These are phyloP conservation scores for Trichoderma guizhouense DNA, from an alignment of 2,329 filamentous ascomycete genomes.

Conservation along the genomic window DNA sequence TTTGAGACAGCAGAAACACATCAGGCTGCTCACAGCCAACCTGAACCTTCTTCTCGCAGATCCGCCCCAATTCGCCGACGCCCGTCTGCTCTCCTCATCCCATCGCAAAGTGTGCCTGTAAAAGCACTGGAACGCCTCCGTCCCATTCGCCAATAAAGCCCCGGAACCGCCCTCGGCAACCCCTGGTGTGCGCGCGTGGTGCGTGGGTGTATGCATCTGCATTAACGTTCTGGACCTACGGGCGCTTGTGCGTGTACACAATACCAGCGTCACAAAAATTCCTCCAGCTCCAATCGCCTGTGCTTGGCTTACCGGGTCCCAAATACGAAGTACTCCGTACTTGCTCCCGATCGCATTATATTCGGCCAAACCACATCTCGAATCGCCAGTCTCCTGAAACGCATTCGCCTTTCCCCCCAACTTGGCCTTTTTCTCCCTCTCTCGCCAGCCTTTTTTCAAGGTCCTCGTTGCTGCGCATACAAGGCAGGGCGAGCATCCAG, in stretches of 20 bases:
- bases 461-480: constrained; percentile 5
- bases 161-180: constrained; percentile 21
- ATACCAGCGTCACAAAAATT: background rate
- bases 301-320: background rate
- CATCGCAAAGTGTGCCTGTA: constrained; percentile 6
- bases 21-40: background rate
- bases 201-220: constrained; percentile 19
- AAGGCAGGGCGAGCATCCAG: background rate
- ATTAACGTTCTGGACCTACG: constrained; percentile 20
- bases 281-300: constrained; percentile 2
- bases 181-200: constrained; percentile 19
- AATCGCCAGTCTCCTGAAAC: constrained; percentile 21
- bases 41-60: background rate
- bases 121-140: constrained; percentile 13
- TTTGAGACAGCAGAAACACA: background rate
- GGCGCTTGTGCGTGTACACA: constrained; percentile 19
- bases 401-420: constrained; percentile 5
- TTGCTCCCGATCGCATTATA: constrained; percentile 18
- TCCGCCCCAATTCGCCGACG: constrained; percentile 10
- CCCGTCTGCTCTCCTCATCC: background rate
- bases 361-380: constrained; percentile 19
- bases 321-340: constrained; percentile 18
- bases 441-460: background rate
- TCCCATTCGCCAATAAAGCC: constrained; percentile 16
- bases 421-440: background rate